Evolutionary conservation across 768 basidiomycete species (phyloP).

Genomic region (Crucibulum laeve): DNA sequence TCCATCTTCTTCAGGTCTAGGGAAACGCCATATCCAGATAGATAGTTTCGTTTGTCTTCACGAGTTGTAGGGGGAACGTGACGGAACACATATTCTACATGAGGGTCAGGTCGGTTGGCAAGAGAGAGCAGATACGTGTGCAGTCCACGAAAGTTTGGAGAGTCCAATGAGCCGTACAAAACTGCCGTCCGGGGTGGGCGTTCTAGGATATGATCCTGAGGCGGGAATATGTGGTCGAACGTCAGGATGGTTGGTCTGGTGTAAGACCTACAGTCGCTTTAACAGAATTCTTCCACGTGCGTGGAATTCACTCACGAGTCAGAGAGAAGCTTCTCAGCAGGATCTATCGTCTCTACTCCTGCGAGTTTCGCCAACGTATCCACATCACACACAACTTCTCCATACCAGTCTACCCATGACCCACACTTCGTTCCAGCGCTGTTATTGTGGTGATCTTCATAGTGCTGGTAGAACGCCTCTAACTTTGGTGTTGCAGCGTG

Average conservation of each 20-base stretch:
- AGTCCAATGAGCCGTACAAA: constrained; percentile 68
- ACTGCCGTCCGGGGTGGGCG: constrained; percentile 63
- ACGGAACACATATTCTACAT: constrained; percentile 75
- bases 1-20: constrained; percentile 97
- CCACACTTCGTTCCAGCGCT: constrained; percentile 39
- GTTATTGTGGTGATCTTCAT: constrained; percentile 32
- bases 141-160: constrained; percentile 65
- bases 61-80: constrained; percentile 42
- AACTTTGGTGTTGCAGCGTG: constrained; percentile 79
- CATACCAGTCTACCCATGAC: constrained; percentile 87
- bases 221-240: constrained; percentile 74
- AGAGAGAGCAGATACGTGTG: constrained; percentile 60
- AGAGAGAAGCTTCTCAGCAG: constrained; percentile 18
- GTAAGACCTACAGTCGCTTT: constrained; percentile 18
- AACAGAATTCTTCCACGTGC: constrained; percentile 1
- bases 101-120: constrained; percentile 36
- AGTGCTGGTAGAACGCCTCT: constrained; percentile 80
- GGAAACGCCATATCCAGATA: constrained; percentile 90
- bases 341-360: constrained; percentile 44
- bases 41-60: constrained; percentile 30
- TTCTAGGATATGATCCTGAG: constrained; percentile 37
- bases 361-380: constrained; percentile 53
- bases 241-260: constrained; percentile 50
- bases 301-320: constrained; percentile 19
- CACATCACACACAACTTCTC: constrained; percentile 63